These are phyloP conservation scores for Solanum tarijense DNA, from an alignment of 257 asterid species.

Conservation along the genomic window DNA sequence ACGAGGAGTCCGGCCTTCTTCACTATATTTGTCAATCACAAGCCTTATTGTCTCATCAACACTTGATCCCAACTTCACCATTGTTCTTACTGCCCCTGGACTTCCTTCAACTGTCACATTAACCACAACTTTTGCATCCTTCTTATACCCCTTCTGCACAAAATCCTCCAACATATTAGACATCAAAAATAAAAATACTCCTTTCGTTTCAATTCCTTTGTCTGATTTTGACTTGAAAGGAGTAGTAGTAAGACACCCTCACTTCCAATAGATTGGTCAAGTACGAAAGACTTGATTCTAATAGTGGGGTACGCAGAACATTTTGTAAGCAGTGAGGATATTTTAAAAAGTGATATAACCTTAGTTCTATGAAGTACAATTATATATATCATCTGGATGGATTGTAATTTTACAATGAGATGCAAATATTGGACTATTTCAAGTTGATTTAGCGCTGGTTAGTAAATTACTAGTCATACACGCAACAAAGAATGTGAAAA, in stretches of 20 bases:
- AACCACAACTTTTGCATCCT: conserved; percentile 65
- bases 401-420: neutral
- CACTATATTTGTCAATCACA: conserved; percentile 36
- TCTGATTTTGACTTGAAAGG: neutral
- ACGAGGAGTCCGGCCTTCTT: conserved; percentile 64
- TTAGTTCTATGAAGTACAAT: neutral
- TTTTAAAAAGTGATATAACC: neutral
- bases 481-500: neutral
- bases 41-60: conserved; percentile 49
- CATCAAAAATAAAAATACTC: neutral
- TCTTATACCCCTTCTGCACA: conserved; percentile 25
- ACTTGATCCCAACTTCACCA: conserved; percentile 62
- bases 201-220: neutral
- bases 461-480: neutral
- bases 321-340: neutral
- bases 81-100: conserved; percentile 58
- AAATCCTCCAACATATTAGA: neutral
- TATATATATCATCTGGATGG: neutral
- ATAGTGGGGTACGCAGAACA: neutral
- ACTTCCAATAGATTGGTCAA: neutral
- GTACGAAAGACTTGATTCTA: neutral
- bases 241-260: neutral
- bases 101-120: conserved; percentile 70
- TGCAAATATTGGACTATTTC: neutral
- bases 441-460: neutral